These are phyloP conservation scores for Diplosphaera chodatii DNA, from an alignment of 139 green algal species.

Conservation along the genomic window DNA sequence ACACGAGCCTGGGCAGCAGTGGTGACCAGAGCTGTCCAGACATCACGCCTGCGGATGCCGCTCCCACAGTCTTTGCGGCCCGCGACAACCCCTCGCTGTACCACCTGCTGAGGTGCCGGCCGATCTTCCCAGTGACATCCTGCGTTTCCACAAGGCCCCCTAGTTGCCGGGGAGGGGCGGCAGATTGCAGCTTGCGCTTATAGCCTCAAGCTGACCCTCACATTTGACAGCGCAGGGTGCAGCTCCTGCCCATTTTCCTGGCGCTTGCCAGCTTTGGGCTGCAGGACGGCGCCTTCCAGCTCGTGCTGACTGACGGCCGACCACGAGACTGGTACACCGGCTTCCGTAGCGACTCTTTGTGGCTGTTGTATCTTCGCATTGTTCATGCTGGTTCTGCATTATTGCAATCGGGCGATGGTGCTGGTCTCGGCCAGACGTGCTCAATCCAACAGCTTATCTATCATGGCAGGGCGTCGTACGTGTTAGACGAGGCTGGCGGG, in stretches of 20 bases:
- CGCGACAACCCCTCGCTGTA: constrained; percentile 1
- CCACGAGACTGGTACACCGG: not conserved
- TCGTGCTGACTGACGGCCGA: not conserved
- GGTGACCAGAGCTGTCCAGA: not conserved
- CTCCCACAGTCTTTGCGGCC: not conserved
- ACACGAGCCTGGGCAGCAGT: not conserved
- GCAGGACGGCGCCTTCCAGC: not conserved
- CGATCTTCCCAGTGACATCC: not conserved
- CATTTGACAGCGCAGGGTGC: no score
- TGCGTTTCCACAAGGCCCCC: no score
- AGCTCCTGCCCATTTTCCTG: constrained; percentile 1
- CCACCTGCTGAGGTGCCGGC: not conserved
- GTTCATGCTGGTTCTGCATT: no score
- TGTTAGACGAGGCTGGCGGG: not conserved
- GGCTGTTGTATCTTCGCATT: no score
- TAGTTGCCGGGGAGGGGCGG: no score
- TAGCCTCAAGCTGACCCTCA: no score
- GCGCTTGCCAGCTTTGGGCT: not conserved
- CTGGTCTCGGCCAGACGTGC: no score
- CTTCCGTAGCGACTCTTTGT: no score
- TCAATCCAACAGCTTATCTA: no score
- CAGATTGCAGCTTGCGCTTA: no score
- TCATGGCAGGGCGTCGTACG: not conserved
- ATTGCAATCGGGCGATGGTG: no score
- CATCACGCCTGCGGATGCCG: not conserved